Evolutionary conservation across 805 yeast genomes (phyloP), one percentile per base, ranked within the genome.

Genomic region (Lachancea meyersii): DNA sequence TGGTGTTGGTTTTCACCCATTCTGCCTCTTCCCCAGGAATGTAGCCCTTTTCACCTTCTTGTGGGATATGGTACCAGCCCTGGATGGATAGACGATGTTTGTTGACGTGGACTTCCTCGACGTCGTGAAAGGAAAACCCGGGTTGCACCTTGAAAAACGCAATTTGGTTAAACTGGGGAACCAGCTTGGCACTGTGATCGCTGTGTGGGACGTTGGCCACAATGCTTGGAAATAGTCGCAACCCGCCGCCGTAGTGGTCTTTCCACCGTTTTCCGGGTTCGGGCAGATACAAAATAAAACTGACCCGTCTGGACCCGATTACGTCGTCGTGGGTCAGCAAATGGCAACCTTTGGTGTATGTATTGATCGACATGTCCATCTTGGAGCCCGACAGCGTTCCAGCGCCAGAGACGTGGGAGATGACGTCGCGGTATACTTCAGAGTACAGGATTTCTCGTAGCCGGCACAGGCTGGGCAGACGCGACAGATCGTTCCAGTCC

Each of bases 51-150:
- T 93, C 99, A 8, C 95, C 97, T 9, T 68, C 68, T 60, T 93
- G 97, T 3, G 99, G 99, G 40, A 89, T 86, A 63, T 93, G 99
- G 60, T 91, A 94, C 99, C 99, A 94, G 1, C 99, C 99, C 57
- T 93, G 96, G 47, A 93, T 86, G 0, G 96, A 86, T 27, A 93
- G 68, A 57, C 99, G 74, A 49, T 88, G 95, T 58, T 82, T 86
- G 57, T 89, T 95, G 1, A 81, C 95, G 47, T 82, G 75, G 1
- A 94, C 98, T 62, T 93, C 98, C 65, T 94, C 97, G 10, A 93
- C 99, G 55, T 94, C 98, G 62, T 93, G 99, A 73, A 93, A 93
- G 1, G 96, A 85, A 38, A 82, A 75, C 0, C 98, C 99, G 0
- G 98, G 99, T 58, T 88, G 93, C 11, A 93, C 97, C 4, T 84